Conservation (phyloP, 176 grass and related monocot species). For the Olyra latifolia region DNA sequence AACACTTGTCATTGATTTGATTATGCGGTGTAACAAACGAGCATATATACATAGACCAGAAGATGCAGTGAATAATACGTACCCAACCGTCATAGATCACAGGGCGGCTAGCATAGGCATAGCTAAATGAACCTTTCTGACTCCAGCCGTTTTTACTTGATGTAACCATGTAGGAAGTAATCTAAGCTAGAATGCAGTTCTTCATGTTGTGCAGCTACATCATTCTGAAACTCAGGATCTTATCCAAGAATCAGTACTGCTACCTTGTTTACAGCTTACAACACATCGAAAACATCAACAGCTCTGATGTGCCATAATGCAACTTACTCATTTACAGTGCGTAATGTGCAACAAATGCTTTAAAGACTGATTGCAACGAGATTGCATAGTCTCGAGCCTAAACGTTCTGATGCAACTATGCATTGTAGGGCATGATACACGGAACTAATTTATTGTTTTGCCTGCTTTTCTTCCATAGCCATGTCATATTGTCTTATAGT, state of each 20-base stretch:
- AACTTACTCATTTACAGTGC: not conserved
- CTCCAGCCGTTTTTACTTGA: not conserved
- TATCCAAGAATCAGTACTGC: not conserved
- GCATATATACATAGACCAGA: not conserved
- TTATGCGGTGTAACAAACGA: not conserved
- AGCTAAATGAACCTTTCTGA: not conserved
- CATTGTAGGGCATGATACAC: not conserved
- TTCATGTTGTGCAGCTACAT: not conserved
- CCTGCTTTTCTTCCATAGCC: not conserved
- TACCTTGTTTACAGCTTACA: not conserved
- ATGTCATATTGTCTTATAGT: not conserved
- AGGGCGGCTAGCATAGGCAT: not conserved
- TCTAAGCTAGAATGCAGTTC: not conserved
- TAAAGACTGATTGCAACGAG: not conserved
- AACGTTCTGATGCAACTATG: not conserved
- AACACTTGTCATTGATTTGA: not conserved
- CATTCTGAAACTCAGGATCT: not conserved
- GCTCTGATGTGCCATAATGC: not conserved
- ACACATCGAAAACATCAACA: not conserved
- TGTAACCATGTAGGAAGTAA: not conserved
- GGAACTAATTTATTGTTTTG: not conserved
- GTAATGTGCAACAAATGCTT: not conserved
- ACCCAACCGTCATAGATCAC: not conserved
- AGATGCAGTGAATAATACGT: not conserved
- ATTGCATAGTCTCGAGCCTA: not conserved